Base-by-base conservation (phyloP, 2,329 filamentous ascomycete species). In the Scleromitrula shiraiana region DNA sequence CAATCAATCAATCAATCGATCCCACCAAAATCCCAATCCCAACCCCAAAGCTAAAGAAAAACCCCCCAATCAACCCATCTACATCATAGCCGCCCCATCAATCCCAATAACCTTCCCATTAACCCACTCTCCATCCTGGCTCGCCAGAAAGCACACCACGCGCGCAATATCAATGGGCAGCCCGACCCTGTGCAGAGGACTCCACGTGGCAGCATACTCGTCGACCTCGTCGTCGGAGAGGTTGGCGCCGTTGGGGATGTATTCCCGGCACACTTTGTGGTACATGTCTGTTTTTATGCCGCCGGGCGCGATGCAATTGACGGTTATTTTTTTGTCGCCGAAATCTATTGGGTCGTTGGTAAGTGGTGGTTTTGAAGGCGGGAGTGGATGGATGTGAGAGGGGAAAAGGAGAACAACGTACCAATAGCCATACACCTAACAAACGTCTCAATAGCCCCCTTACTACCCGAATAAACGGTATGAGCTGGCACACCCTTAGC, bases 401-500 rank as follows among this genome's bases (percentile, higher is more conserved):
- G 22, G 36, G 10, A 32, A 19, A 15, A 17, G 14, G 5, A n/a
- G 10, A 10, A 12, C 10, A 7, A 32, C 75, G 67, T 60, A 78
- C 78, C 77, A 39, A 80, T 82, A 5, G 85, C 82, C 68, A 88
- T 84, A 58, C 77, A 80, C 64, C 85, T 82, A 56, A 85, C 82
- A 66, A 88, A 86, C 9, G 82, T 83, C 67, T 88, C 85, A 52
- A 88, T 82, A 30, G 85, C 80, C 58, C 83, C 85, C 73, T 89
- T 89, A 65, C 74, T 80, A 12, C 79, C 83, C 19, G 83, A 84
- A 72, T 89, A 89, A 40, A 89, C 73, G 12, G 81, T 74, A 64
- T 88, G 84, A 61, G 80, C 78, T 52, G 81, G 80, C 15, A 88
- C 82, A 41, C 77, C 82, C 64, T 79, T 76, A 49, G 67, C 83